These are phyloP conservation scores for Alternaria brassicae DNA, from an alignment of 2,329 filamentous ascomycete species.

Conservation along the genomic window DNA sequence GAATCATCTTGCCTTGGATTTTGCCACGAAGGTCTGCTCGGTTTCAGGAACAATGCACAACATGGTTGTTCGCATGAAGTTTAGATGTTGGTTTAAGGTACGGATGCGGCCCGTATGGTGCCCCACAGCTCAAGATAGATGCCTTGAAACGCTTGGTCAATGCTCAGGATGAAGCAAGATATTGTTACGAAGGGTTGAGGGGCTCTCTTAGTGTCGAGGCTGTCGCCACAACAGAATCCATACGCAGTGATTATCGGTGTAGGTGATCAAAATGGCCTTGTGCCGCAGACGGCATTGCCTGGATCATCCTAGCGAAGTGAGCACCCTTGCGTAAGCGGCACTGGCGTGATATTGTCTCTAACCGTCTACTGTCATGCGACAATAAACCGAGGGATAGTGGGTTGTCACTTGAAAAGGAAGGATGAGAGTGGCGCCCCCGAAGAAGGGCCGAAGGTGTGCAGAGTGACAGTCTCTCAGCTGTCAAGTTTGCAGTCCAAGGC, in stretches of 20 bases:
- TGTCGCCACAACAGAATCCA: background rate
- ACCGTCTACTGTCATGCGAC: constrained; percentile 4
- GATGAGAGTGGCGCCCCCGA: background rate
- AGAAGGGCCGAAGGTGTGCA: constrained; percentile 10
- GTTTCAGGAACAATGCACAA: constrained; percentile 3
- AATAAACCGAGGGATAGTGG: constrained; percentile 4
- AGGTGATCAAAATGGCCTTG: background rate
- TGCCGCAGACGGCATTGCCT: background rate
- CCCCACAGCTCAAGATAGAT: constrained; percentile 8
- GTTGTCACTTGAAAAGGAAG: background rate
- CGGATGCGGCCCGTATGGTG: constrained; percentile 16
- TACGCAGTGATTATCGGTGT: background rate
- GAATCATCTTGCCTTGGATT: background rate
- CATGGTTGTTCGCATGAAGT: background rate
- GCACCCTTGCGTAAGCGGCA: constrained; percentile 3
- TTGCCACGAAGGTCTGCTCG: background rate
- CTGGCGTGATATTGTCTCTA: background rate
- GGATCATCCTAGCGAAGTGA: constrained; percentile 6
- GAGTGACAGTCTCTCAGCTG: background rate
- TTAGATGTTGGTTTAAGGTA: constrained; percentile 17
- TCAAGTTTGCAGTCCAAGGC: background rate
- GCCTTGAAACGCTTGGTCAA: constrained; percentile 13
- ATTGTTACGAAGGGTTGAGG: background rate
- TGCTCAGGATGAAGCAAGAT: constrained; percentile 4
- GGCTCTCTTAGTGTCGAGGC: background rate